Conservation (phyloP, 441 rosid genomes). For the Pelargonium citronellum region DNA sequence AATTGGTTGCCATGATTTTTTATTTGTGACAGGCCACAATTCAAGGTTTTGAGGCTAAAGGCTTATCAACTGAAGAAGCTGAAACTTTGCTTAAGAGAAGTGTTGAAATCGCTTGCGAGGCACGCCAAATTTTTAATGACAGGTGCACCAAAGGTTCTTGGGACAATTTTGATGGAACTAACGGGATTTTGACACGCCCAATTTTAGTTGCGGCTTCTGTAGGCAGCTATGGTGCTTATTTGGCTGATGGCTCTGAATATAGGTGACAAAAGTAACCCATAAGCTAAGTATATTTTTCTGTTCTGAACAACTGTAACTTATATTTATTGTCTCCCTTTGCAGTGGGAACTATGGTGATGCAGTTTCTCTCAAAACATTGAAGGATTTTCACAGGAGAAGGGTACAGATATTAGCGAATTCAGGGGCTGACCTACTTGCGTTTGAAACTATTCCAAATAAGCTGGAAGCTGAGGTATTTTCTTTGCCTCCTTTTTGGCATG, state of each 20-base stretch:
- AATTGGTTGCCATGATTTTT: no score
- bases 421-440: conserved; percentile 74
- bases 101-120: conserved; percentile 74
- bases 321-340: conserved; percentile 10
- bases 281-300: not conserved
- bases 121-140: conserved; percentile 56
- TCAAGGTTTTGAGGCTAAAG: conserved; percentile 82
- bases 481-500: no score
- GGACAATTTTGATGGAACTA: conserved; percentile 36
- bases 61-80: conserved; percentile 55
- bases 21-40: conserved; percentile 60
- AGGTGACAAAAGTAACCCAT: conserved; percentile 32
- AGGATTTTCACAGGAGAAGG: conserved; percentile 83
- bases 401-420: conserved; percentile 57
- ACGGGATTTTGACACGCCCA: conserved; percentile 35
- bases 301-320: not conserved
- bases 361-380: conserved; percentile 52
- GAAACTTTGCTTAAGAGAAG: conserved; percentile 58
- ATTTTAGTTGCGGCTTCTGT: conserved; percentile 75
- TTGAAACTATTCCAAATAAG: conserved; percentile 84
- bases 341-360: conserved; percentile 63
- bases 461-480: conserved; percentile 67
- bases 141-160: conserved; percentile 48
- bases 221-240: conserved; percentile 97
- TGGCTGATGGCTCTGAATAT: conserved; percentile 91